Conservation (phyloP, 139 green algal genomes). For the Monoraphidium neglectum region DNA sequence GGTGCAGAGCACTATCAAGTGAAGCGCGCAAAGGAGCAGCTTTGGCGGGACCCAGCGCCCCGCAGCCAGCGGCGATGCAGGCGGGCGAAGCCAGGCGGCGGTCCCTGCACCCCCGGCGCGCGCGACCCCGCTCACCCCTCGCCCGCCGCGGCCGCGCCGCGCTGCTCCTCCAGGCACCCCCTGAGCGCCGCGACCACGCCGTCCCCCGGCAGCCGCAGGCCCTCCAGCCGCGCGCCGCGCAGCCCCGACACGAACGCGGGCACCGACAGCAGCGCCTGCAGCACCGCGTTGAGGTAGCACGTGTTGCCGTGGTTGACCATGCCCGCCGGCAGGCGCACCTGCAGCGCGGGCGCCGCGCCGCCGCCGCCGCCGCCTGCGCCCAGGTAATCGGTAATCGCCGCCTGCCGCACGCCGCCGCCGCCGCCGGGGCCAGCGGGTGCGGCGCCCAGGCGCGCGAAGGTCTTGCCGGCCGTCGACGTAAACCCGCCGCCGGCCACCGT, state of each 20-base stretch:
- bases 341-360: background rate
- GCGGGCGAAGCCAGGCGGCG: too few species aligned
- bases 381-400: background rate
- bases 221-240: background rate
- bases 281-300: constrained; percentile 64
- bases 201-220: constrained; percentile 17
- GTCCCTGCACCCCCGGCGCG: too few species aligned
- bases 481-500: too few species aligned
- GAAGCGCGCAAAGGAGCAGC: too few species aligned
- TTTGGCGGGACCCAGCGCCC: too few species aligned
- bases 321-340: constrained; percentile 25
- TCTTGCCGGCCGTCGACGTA: too few species aligned
- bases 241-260: constrained; percentile 49
- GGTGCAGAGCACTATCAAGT: constrained; percentile 3
- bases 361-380: background rate
- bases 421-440: background rate
- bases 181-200: constrained; percentile 32
- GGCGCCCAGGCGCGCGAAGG: too few species aligned
- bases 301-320: constrained; percentile 66
- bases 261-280: constrained; percentile 61
- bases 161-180: constrained; percentile 14
- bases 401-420: background rate
- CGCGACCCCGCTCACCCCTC: too few species aligned
- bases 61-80: too few species aligned
- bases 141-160: constrained; percentile 9